phyloP scores from a whole-genome alignment of 495 filamentous ascomycete species.

The Aspergillus cristatus region DNA sequence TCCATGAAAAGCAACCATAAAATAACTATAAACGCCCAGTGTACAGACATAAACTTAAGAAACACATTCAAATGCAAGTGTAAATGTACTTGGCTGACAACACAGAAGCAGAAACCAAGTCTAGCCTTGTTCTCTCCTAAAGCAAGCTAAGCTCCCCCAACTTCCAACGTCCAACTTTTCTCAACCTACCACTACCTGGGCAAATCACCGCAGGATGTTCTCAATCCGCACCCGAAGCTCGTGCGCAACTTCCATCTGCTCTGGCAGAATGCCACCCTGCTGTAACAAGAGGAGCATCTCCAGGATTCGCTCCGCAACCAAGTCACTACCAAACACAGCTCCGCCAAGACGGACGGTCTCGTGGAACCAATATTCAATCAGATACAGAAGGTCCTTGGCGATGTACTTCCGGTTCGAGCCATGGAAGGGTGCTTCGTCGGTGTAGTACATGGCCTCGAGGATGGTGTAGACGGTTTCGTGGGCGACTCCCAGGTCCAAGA shows the following conservation, averaged over 20 bases:
- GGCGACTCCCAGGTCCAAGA: slow-evolving; percentile 65
- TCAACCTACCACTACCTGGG: no score
- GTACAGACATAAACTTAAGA: no score
- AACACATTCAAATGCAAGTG: no score
- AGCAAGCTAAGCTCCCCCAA: no score
- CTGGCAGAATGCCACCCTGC: slow-evolving; percentile 27
- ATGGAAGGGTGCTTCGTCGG: slow-evolving; percentile 74
- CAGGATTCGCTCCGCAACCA: slow-evolving; percentile 34
- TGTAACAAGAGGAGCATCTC: slow-evolving; percentile 39
- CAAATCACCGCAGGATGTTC: slow-evolving; percentile 29
- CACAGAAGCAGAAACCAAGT: no score
- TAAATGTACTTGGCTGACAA: no score
- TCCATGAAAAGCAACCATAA: no score
- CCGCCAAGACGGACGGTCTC: slow-evolving; percentile 47
- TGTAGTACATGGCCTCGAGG: slow-evolving; percentile 75
- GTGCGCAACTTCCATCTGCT: slow-evolving; percentile 23
- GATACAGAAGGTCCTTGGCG: slow-evolving; percentile 53
- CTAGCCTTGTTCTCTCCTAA: no score
- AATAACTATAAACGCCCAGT: no score
- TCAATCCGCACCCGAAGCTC: slow-evolving; percentile 37
- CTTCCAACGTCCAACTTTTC: no score
- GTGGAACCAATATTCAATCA: slow-evolving; percentile 53
- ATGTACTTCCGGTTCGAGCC: slow-evolving; percentile 52
- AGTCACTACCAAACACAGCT: slow-evolving; percentile 44
- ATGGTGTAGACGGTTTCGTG: slow-evolving; percentile 66